These are phyloP conservation scores for Vinca minor DNA, from an alignment of 257 asterid species.

Conservation along the genomic window DNA sequence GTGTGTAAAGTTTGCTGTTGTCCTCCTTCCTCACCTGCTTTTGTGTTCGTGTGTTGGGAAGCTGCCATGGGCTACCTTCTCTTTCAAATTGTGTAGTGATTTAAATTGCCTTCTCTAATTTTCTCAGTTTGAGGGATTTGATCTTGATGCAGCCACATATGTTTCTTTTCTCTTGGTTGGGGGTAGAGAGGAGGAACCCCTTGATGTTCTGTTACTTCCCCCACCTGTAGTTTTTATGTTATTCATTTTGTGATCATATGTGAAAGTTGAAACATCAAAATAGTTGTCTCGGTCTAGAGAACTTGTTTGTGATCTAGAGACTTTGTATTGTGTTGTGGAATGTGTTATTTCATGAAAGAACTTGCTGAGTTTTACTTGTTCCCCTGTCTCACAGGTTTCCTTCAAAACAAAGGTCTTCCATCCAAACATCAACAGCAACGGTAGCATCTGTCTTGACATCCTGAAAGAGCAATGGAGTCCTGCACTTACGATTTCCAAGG, in stretches of 20 bases:
- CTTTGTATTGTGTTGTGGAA: not conserved
- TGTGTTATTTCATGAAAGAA: too few species aligned
- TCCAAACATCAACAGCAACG: conserved; percentile 42
- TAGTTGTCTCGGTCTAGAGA: not conserved
- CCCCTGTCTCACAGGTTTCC: conserved; percentile 23
- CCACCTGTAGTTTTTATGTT: not conserved
- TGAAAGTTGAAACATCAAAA: not conserved
- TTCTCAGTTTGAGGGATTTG: not conserved
- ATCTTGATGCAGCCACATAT: too few species aligned
- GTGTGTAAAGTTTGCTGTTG: too few species aligned
- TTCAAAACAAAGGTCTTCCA: conserved; percentile 43
- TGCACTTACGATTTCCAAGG: conserved; percentile 44
- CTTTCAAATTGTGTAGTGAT: not conserved
- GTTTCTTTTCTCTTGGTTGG: too few species aligned
- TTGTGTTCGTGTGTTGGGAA: not conserved
- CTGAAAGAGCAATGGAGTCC: conserved; percentile 53
- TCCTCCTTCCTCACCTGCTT: not conserved
- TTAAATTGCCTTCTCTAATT: not conserved
- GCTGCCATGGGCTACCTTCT: not conserved
- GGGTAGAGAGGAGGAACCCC: not conserved
- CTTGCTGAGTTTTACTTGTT: not conserved
- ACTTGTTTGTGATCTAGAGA: not conserved
- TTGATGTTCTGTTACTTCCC: not conserved
- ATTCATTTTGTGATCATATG: not conserved
- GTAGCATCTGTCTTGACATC: conserved; percentile 44